Evolutionary conservation across 257 asterid genomes (phyloP).

Genomic region (Solanum pimpinellifolium): DNA sequence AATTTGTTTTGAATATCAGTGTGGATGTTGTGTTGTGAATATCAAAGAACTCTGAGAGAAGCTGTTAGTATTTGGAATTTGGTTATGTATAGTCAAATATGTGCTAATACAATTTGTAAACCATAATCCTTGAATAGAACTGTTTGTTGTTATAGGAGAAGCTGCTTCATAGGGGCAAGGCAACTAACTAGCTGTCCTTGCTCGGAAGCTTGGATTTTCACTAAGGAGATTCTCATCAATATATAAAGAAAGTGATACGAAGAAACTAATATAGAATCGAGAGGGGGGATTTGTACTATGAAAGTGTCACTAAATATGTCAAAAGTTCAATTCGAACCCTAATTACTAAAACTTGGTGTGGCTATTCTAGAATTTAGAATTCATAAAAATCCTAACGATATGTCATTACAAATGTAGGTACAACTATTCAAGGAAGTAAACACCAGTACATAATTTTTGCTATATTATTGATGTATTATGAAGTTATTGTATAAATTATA

Average conservation of each 20-base stretch:
- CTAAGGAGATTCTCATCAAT: not conserved
- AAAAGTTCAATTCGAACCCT: not conserved
- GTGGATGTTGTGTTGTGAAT: not conserved
- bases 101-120: not conserved
- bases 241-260: not conserved
- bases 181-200: not conserved
- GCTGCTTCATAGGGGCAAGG: not conserved
- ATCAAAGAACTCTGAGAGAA: not conserved
- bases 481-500: not conserved
- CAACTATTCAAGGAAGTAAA: not conserved
- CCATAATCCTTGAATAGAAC: too few species aligned
- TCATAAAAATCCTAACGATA: not conserved
- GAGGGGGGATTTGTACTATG: not conserved
- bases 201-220: not conserved
- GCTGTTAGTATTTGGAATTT: not conserved
- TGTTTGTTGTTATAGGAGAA: too few species aligned
- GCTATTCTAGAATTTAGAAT: not conserved
- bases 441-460: not conserved
- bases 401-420: not conserved
- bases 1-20: not conserved
- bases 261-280: not conserved
- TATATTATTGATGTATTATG: not conserved
- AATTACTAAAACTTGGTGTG: not conserved
- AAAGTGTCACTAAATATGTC: not conserved
- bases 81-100: too few species aligned